These are phyloP conservation scores for Pholiota microspora DNA, from an alignment of 768 basidiomycete species.

Conservation along the genomic window DNA sequence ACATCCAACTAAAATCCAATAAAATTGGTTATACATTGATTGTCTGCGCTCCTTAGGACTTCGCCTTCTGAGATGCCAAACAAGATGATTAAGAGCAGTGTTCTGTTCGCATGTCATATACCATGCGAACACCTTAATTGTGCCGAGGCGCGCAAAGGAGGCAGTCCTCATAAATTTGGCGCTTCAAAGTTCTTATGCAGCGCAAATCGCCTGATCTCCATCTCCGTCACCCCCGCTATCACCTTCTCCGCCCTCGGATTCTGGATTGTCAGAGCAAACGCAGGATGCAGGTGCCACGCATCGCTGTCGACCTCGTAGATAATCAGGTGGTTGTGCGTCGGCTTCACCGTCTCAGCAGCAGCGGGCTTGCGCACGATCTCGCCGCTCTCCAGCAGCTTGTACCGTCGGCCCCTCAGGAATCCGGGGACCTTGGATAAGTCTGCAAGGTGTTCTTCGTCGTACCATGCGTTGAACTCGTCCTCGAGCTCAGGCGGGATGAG, in stretches of 20 bases:
- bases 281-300: constrained; percentile 19
- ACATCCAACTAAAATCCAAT: no score
- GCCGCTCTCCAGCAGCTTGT: constrained; percentile 21
- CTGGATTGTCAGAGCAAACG: constrained; percentile 20
- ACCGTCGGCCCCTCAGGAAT: constrained; percentile 30
- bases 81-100: no score
- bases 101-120: no score
- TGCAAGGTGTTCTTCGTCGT: constrained; percentile 33
- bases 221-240: constrained; percentile 13
- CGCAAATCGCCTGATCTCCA: constrained; percentile 23
- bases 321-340: constrained; percentile 28
- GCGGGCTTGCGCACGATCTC: constrained; percentile 15
- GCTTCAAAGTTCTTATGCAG: constrained; percentile 23
- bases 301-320: constrained; percentile 27
- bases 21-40: no score
- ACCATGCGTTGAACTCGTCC: constrained; percentile 35
- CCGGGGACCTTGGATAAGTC: constrained; percentile 27
- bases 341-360: constrained; percentile 8
- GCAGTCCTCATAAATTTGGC: no score
- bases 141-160: no score
- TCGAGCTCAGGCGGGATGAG: constrained; percentile 20
- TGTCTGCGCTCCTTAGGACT: no score
- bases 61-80: no score
- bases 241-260: constrained; percentile 26
- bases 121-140: no score